A percentile compares a stretch with the other conserved stretches of the same genome.
These are phyloP conservation scores for Sicyos baderoa DNA, from an alignment of 306 rosid genomes.

Conservation along the genomic window DNA sequence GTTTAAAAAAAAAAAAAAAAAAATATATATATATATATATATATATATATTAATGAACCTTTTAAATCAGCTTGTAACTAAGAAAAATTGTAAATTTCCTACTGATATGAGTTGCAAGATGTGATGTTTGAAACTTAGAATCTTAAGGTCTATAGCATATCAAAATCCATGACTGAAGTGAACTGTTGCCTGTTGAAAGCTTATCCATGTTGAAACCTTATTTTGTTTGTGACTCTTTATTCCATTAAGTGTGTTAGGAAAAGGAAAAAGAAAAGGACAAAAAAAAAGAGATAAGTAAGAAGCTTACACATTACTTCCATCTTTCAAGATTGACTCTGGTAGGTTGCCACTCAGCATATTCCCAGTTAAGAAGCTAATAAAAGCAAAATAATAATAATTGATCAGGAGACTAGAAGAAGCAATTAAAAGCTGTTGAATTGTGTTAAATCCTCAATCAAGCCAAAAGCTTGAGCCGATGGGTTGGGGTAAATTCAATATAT, in stretches of 20 bases:
- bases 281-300: conserved; percentile 6
- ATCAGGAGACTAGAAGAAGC: conserved; percentile 14
- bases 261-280: not conserved
- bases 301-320: conserved; percentile 65
- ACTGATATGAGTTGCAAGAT: not conserved
- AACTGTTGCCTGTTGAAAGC: not conserved
- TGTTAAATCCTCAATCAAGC: too few species aligned
- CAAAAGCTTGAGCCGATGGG: too few species aligned
- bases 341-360: conserved; percentile 61
- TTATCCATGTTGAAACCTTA: too few species aligned
- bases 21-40: too few species aligned
- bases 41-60: too few species aligned
- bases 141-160: not conserved
- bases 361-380: conserved; percentile 59
- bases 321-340: conserved; percentile 52
- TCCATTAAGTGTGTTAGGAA: not conserved
- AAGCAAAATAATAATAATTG: conserved; percentile 1
- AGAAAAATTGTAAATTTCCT: not conserved
- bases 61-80: not conserved
- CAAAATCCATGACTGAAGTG: not conserved
- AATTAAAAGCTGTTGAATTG: too few species aligned
- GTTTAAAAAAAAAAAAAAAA: too few species aligned
- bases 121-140: not conserved
- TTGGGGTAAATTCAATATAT: too few species aligned
- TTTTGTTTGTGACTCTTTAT: not conserved